Percentiles rank a stretch among this genome's conserved stretches.
Conservation (phyloP, 257 asterid genomes). For the Solanum paucissectum region DNA sequence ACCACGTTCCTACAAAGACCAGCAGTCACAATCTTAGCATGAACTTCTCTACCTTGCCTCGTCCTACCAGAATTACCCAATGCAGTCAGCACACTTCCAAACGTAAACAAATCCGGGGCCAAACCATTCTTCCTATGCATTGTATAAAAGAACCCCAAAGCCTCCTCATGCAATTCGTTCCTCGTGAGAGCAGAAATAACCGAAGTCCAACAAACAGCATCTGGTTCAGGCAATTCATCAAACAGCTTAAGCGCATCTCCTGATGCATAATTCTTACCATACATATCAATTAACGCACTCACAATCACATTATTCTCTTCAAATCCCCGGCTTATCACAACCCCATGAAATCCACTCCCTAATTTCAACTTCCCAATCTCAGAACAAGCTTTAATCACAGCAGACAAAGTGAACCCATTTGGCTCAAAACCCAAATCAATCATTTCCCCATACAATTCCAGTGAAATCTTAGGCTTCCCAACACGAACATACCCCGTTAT, state of each 20-base stretch:
- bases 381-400: slow-evolving; percentile 62
- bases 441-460: slow-evolving; percentile 41
- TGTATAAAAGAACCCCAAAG: slow-evolving; percentile 35
- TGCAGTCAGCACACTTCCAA: slow-evolving; percentile 69
- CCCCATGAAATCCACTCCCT: slow-evolving; percentile 53
- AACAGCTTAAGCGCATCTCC: slow-evolving; percentile 36
- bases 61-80: slow-evolving; percentile 69
- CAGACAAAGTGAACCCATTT: slow-evolving; percentile 55
- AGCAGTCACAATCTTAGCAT: slow-evolving; percentile 29
- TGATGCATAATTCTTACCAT: slow-evolving; percentile 40
- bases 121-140: slow-evolving; percentile 34
- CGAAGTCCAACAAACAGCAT: slow-evolving; percentile 68
- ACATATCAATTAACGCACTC: slow-evolving; percentile 78
- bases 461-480: slow-evolving; percentile 31
- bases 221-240: slow-evolving; percentile 72
- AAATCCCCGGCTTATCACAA: slow-evolving; percentile 41
- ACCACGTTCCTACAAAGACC: slow-evolving; percentile 47
- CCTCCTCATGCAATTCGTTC: slow-evolving; percentile 57
- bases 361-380: slow-evolving; percentile 30
- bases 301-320: slow-evolving; percentile 37
- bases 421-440: slow-evolving; percentile 37
- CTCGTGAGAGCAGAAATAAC: slow-evolving; percentile 64
- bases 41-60: slow-evolving; percentile 63
- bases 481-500: slow-evolving; percentile 62
- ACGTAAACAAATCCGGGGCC: slow-evolving; percentile 49